Conservation (phyloP, 345 rosid genomes). For the Lepidium sativum region DNA sequence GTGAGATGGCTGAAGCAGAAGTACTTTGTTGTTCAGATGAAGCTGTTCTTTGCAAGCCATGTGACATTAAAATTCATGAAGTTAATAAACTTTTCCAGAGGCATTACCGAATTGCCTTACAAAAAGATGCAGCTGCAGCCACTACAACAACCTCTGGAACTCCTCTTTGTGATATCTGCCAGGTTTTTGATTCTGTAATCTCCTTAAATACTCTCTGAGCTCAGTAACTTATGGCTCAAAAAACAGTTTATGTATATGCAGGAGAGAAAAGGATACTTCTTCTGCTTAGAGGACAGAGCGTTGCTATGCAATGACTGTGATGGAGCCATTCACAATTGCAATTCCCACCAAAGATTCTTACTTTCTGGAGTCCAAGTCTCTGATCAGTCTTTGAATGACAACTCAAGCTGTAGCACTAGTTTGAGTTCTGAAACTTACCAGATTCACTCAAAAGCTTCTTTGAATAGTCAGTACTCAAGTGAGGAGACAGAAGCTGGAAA, state of each 20-base stretch:
- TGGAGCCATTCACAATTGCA: conserved; percentile 25
- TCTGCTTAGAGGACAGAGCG: conserved; percentile 38
- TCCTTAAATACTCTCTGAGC: background rate
- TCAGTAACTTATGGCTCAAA: background rate
- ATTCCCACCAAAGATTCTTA: conserved; percentile 31
- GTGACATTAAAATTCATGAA: conserved; percentile 32
- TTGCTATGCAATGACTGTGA: conserved; percentile 33
- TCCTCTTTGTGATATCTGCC: conserved; percentile 34
- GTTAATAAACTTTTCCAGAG: conserved; percentile 30
- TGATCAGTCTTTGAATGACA: conserved; percentile 3
- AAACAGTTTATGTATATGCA: background rate
- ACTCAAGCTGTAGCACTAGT: conserved; percentile 17
- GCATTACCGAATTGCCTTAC: conserved; percentile 27
- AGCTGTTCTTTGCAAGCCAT: conserved; percentile 36
- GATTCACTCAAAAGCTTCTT: conserved; percentile 12
- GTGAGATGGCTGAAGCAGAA: conserved; percentile 36
- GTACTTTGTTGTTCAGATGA: conserved; percentile 37
- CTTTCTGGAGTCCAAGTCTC: conserved; percentile 30
- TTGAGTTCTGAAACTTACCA: conserved; percentile 19
- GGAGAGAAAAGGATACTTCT: conserved; percentile 27
- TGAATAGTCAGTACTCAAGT: conserved; percentile 15
- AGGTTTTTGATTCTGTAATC: background rate
- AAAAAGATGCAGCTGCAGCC: conserved; percentile 1
- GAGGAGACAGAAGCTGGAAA: conserved; percentile 22
- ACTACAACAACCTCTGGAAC: conserved; percentile 12